Percentiles rank a stretch among this genome's conserved stretches.
Evolutionary conservation across 108 stramenopile species (phyloP).

Genomic region (Pseudonitzschia delicatissima): DNA sequence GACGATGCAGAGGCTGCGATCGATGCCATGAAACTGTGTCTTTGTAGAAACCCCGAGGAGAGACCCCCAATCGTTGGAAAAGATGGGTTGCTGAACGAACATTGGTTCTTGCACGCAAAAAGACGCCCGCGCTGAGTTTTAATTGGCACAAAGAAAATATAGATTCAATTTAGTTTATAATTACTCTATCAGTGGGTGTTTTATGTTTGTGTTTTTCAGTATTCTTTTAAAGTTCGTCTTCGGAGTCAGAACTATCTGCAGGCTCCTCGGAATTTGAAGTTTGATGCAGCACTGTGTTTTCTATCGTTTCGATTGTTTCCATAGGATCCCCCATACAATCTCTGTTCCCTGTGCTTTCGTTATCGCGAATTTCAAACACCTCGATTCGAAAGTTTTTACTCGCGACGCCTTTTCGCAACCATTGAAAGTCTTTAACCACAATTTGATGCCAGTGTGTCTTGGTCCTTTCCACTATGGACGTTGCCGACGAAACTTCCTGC

Average conservation of each 20-base stretch:
- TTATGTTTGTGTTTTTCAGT: neutral
- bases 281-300: no score
- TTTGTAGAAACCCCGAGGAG: conserved; percentile 68
- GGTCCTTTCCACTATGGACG: neutral
- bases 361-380: neutral
- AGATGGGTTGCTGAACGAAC: conserved; percentile 80
- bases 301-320: neutral
- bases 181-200: neutral
- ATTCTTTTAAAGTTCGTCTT: conserved; percentile 18
- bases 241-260: conserved; percentile 2
- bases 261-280: no score
- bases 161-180: neutral
- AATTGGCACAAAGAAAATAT: neutral
- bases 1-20: conserved; percentile 68
- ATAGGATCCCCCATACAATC: neutral
- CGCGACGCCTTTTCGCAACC: conserved; percentile 29
- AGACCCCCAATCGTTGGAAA: conserved; percentile 77
- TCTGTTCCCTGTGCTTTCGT: no score
- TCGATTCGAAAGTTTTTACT: conserved; percentile 38
- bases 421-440: conserved; percentile 41
- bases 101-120: conserved; percentile 58
- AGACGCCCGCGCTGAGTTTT: neutral
- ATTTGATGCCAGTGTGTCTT: conserved; percentile 7
- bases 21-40: conserved; percentile 79
- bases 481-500: neutral